These are phyloP conservation scores for Lumnitzera littorea DNA, from an alignment of 345 rosid species.

Conservation along the genomic window DNA sequence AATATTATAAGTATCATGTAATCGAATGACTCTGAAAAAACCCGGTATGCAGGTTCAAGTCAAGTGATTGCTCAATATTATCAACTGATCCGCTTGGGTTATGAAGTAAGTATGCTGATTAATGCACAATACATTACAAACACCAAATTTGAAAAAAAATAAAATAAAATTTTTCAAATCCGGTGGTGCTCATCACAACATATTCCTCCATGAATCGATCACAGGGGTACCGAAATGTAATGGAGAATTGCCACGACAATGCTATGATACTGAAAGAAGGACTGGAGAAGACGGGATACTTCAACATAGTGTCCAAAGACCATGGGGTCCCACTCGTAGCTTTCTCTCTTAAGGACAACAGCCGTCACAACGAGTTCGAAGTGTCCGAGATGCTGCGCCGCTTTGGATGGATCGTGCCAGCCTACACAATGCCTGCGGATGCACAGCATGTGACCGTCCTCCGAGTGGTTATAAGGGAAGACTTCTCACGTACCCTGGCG, in stretches of 20 bases:
- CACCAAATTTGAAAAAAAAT: neutral
- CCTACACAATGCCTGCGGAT: slow-evolving; percentile 86
- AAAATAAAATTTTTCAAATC: neutral
- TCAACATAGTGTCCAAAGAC: slow-evolving; percentile 77
- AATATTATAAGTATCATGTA: no score
- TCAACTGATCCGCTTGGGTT: slow-evolving; percentile 78
- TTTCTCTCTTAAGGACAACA: slow-evolving; percentile 73
- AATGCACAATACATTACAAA: neutral
- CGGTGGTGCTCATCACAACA: neutral
- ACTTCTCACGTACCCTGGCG: slow-evolving; percentile 81
- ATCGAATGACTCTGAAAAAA: neutral
- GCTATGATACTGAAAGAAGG: slow-evolving; percentile 68
- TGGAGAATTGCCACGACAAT: slow-evolving; percentile 84
- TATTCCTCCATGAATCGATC: neutral
- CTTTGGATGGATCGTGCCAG: slow-evolving; percentile 92
- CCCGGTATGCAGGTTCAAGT: slow-evolving; percentile 44
- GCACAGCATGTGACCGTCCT: slow-evolving; percentile 88
- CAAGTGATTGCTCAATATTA: slow-evolving; percentile 87
- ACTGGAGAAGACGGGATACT: slow-evolving; percentile 58
- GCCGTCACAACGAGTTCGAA: slow-evolving; percentile 63
- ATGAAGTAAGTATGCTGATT: slow-evolving; percentile 38
- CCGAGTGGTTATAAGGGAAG: slow-evolving; percentile 86
- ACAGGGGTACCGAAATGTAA: slow-evolving; percentile 75
- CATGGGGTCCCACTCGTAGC: slow-evolving; percentile 84
- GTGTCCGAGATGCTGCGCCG: slow-evolving; percentile 75